Percentiles rank a stretch among this genome's conserved stretches.
Conservation (phyloP, 441 rosid genomes). For the Pelargonium myrrhifolium region DNA sequence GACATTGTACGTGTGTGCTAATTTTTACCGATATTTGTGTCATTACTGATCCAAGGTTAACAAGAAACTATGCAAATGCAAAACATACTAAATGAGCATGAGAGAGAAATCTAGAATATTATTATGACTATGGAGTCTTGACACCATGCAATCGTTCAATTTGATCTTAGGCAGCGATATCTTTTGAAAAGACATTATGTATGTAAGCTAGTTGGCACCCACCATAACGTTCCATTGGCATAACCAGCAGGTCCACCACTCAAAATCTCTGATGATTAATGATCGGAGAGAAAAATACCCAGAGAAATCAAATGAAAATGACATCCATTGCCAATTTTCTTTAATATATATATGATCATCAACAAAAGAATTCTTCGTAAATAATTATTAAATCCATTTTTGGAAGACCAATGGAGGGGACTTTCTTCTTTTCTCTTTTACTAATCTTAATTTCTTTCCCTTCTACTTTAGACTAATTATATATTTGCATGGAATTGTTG, state of each 20-base stretch:
- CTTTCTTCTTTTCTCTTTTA: not conserved
- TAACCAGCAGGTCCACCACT: not conserved
- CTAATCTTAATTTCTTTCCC: not conserved
- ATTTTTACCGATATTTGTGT: too few species aligned
- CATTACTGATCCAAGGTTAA: too few species aligned
- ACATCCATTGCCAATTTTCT: not conserved
- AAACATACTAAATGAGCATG: too few species aligned
- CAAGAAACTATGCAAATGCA: too few species aligned
- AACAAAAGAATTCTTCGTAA: not conserved
- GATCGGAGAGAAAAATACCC: not conserved
- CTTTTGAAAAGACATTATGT: not conserved
- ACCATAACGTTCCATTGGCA: not conserved
- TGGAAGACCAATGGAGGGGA: not conserved
- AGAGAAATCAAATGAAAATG: not conserved
- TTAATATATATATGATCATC: not conserved
- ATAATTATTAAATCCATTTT: not conserved
- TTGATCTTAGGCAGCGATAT: too few species aligned
- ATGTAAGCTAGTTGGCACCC: not conserved
- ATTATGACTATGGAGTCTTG: too few species aligned
- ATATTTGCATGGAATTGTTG: slow-evolving; percentile 1
- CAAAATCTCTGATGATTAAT: not conserved
- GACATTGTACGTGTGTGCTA: too few species aligned
- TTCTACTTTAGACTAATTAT: not conserved
- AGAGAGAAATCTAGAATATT: too few species aligned
- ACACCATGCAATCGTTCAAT: too few species aligned